phyloP scores from a whole-genome alignment of 192 early-diverging fungal genomes.

The Geosiphon pyriformis region DNA sequence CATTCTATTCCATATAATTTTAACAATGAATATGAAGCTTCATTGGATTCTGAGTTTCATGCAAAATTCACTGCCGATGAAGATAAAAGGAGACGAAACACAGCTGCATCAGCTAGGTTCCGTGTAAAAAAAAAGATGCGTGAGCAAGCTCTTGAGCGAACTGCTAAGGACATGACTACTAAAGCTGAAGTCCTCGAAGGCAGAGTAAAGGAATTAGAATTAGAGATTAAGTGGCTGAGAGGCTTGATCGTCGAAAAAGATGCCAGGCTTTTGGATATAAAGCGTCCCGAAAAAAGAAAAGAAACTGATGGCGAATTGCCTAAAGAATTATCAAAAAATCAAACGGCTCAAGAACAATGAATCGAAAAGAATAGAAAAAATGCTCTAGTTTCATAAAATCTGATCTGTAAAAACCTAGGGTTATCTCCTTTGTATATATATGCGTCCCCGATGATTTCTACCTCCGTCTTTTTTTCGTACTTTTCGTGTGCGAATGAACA shows the following conservation, averaged over 20 bases:
- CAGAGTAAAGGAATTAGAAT: constrained; percentile 78
- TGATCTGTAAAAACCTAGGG: not conserved
- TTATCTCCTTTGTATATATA: not conserved
- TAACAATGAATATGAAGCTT: not conserved
- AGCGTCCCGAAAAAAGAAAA: constrained; percentile 3
- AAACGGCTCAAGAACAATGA: not conserved
- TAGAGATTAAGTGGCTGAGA: constrained; percentile 89
- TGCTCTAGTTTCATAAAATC: not conserved
- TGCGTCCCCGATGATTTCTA: not conserved
- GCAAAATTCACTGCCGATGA: constrained; percentile 49
- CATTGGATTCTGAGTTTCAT: constrained; percentile 22
- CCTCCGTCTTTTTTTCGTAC: not conserved
- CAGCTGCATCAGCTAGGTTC: constrained; percentile 92
- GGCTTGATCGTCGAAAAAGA: constrained; percentile 74
- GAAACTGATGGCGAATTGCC: not conserved
- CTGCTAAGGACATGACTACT: constrained; percentile 73
- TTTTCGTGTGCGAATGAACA: not conserved
- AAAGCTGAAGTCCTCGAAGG: constrained; percentile 73
- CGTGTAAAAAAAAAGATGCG: constrained; percentile 90
- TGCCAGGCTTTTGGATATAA: constrained; percentile 31
- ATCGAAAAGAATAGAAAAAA: not conserved
- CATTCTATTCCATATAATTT: not conserved
- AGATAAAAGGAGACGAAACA: constrained; percentile 93
- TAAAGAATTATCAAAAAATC: not conserved
- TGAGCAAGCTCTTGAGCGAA: constrained; percentile 80